Evolutionary conservation across 2,329 filamentous ascomycete species (phyloP).

Genomic region (Colletotrichum brevisporum): DNA sequence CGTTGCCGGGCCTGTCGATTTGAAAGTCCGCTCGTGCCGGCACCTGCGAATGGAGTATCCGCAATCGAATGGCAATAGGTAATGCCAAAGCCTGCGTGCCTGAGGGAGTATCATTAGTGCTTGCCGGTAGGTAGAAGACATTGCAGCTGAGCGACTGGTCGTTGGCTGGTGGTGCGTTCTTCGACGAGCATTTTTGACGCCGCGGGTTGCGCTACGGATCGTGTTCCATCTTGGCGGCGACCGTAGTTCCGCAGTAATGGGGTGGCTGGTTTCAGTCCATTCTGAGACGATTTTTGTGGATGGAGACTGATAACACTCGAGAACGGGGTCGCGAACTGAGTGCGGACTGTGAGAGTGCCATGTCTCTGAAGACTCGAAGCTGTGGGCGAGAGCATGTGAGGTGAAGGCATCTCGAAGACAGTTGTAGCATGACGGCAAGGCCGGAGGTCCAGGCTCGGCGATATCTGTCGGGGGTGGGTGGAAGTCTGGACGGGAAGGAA

Average conservation of each 20-base stretch:
- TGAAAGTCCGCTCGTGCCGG: not conserved
- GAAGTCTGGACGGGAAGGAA: not conserved
- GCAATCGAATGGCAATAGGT: not conserved
- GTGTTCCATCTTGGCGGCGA: slow-evolving; percentile 6
- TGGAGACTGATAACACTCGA: not conserved
- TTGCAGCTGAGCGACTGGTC: not conserved
- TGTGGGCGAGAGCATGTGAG: not conserved
- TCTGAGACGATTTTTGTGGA: not conserved
- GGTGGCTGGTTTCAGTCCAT: slow-evolving; percentile 20
- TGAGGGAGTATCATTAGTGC: not conserved
- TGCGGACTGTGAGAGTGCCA: not conserved
- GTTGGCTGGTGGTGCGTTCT: not conserved
- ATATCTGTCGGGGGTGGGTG: not conserved
- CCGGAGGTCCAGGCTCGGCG: not conserved
- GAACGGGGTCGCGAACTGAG: not conserved
- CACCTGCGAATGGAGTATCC: not conserved
- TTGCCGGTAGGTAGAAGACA: slow-evolving; percentile 2
- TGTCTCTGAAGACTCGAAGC: too few relatives aligned
- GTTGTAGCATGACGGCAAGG: not conserved
- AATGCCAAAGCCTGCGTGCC: slow-evolving; percentile 9
- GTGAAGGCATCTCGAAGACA: not conserved
- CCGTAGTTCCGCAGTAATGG: not conserved
- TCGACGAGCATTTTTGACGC: not conserved
- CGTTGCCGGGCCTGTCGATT: slow-evolving; percentile 9
- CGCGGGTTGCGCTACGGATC: slow-evolving; percentile 23